Evolutionary conservation across 2,329 filamentous ascomycete species (phyloP).

Genomic region (Monosporascus sp.): DNA sequence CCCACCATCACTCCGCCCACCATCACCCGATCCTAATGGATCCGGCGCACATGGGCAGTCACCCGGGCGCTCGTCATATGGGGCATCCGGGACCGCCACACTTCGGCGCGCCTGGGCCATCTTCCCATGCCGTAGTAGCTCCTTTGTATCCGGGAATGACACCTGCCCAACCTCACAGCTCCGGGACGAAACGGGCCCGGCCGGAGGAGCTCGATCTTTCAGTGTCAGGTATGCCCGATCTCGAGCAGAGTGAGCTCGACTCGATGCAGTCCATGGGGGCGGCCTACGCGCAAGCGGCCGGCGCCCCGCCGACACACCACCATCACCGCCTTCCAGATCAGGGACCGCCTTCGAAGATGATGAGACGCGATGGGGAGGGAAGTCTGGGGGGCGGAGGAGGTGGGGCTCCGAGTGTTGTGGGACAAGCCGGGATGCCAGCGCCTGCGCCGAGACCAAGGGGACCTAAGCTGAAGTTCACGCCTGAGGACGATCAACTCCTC

Average conservation of each 20-base stretch:
- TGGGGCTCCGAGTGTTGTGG: constrained; percentile 77
- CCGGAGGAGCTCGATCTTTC: constrained; percentile 56
- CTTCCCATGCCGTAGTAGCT: constrained; percentile 40
- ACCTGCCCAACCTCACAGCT: constrained; percentile 26
- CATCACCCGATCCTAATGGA: constrained; percentile 54
- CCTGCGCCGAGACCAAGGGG: constrained; percentile 77
- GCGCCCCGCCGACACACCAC: constrained; percentile 60
- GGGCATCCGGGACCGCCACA: constrained; percentile 48
- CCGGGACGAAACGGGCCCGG: constrained; percentile 46
- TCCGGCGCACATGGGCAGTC: constrained; percentile 48
- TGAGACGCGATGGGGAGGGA: constrained; percentile 52
- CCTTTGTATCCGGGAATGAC: constrained; percentile 48
- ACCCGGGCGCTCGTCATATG: constrained; percentile 41
- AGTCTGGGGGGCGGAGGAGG: constrained; percentile 37
- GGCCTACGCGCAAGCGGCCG: constrained; percentile 43
- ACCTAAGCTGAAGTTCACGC: constrained; percentile 89
- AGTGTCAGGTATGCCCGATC: constrained; percentile 43
- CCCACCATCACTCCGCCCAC: constrained; percentile 43
- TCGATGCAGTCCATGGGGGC: constrained; percentile 51
- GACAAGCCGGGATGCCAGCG: constrained; percentile 78
- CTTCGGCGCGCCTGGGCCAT: constrained; percentile 44
- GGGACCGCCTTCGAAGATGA: constrained; percentile 62
- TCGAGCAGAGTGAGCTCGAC: constrained; percentile 52
- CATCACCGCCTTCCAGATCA: constrained; percentile 77
- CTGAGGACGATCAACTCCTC: constrained; percentile 82